Base-by-base conservation (phyloP, 345 rosid species). In the Eucalyptus tenuipes region DNA sequence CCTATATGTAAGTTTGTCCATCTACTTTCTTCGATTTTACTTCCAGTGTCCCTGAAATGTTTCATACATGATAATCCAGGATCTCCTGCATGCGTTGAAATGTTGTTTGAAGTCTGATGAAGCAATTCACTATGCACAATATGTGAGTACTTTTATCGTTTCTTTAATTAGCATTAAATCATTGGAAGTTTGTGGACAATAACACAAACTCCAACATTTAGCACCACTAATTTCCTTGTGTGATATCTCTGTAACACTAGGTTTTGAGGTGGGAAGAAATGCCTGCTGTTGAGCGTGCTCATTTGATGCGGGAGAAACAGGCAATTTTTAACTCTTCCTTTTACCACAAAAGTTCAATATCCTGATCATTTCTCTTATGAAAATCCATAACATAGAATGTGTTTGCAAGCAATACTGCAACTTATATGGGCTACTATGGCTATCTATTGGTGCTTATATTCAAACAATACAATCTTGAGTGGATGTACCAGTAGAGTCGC, bases 251-350 rank as follows among this genome's bases (percentile, higher is more conserved):
- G 86, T 86, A 50, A 31, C 37, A 40, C 55, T 89, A 97, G 99
- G 94, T 95, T 42, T 92, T 97, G 89, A 93, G 94, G 87, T 97
- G 99, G 99, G 99, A 96, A 93, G 92, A 95, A 91, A 94, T 97
- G 91, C 99, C 99, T 64, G 96, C 98, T 68, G 98, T 95, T 91
- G 90, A 91, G 84, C 95, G 98, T 40, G 98, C 98, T 91, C 98
- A 96, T 90, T 44, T 97, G 90, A 91, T 91, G 95, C 93, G 96
- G 53, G 99, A 97, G 92, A 97, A 97, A 92, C 99, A 96, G 99
- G 99, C 95, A 89, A 40, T 75, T 75, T 75, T 40, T 75, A 37
- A 75, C 47, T 75, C 84, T 40, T 75, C 82, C 15, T 40, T 71
- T 20, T 22, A 40, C 13, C 2, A 3, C 82, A 13, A 24, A 75